Conservation (phyloP, 2,329 filamentous ascomycete genomes). For the Pestalotiopsis sp. region DNA sequence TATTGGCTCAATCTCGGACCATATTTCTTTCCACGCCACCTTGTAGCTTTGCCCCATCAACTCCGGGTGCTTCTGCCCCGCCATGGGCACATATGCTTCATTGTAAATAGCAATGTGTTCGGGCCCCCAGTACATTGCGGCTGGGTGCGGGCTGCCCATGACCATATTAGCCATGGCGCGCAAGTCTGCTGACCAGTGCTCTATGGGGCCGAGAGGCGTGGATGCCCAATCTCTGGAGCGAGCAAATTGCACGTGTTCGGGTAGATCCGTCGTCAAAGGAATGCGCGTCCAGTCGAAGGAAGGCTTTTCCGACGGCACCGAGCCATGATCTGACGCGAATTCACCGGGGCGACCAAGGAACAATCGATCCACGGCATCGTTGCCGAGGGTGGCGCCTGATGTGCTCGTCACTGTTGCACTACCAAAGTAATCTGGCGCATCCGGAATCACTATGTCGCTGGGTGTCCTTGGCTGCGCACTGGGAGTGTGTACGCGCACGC, state of each 20-base stretch:
- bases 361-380: slow-evolving; percentile 24
- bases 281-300: slow-evolving; percentile 85
- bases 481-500: slow-evolving; percentile 38
- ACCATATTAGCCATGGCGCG: slow-evolving; percentile 80
- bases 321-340: slow-evolving; percentile 23
- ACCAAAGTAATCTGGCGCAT: slow-evolving; percentile 33
- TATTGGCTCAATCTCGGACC: slow-evolving; percentile 69
- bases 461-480: slow-evolving; percentile 35
- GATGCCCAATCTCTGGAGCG: slow-evolving; percentile 72
- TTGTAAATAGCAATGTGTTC: slow-evolving; percentile 73
- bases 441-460: slow-evolving; percentile 30
- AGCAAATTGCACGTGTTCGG: slow-evolving; percentile 73
- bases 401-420: slow-evolving; percentile 23
- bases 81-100: slow-evolving; percentile 70
- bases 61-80: slow-evolving; percentile 74
- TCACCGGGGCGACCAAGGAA: slow-evolving; percentile 21
- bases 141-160: slow-evolving; percentile 76
- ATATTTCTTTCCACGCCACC: slow-evolving; percentile 74
- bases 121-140: slow-evolving; percentile 78
- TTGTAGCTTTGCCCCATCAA: slow-evolving; percentile 75
- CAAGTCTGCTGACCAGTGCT: slow-evolving; percentile 71
- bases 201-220: slow-evolving; percentile 76
- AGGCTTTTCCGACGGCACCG: slow-evolving; percentile 36
- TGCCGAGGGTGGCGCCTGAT: slow-evolving; percentile 18
- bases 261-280: slow-evolving; percentile 63